These are phyloP conservation scores for Dendrocalamus latiflorus DNA, from an alignment of 202 grass and related monocot genomes.

Conservation along the genomic window DNA sequence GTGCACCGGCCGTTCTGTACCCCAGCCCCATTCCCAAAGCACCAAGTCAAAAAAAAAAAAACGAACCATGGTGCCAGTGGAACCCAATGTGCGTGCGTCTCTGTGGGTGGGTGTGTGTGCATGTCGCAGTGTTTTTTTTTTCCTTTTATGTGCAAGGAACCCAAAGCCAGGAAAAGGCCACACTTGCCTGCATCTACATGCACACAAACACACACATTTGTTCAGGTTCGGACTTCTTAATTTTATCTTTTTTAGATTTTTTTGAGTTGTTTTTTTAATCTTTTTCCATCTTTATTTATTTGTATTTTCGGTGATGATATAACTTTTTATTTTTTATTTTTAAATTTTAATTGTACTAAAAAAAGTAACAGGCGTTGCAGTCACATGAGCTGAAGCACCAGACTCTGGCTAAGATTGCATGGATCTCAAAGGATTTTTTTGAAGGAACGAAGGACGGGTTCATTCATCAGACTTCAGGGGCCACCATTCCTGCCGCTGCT, in stretches of 20 bases:
- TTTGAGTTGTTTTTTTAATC: no score
- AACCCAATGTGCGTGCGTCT: not conserved
- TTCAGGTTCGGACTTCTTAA: no score
- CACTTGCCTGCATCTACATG: no score
- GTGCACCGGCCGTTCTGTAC: constrained; percentile 40
- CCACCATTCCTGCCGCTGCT: not conserved
- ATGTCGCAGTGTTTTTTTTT: not conserved
- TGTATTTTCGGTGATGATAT: no score
- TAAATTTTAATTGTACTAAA: no score
- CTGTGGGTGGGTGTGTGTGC: not conserved
- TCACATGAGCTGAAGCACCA: constrained; percentile 29
- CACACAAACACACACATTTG: no score
- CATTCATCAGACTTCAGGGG: not conserved
- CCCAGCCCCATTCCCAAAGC: constrained; percentile 10
- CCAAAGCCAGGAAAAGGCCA: not conserved
- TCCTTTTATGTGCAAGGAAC: not conserved
- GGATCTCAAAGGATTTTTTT: not conserved
- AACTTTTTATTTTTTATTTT: no score
- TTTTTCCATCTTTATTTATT: no score
- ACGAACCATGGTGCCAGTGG: constrained; percentile 13
- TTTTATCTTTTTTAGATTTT: no score
- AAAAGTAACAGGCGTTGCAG: not conserved
- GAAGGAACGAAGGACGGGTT: not conserved
- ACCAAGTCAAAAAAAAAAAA: constrained; percentile 25
- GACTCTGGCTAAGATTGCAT: not conserved